phyloP scores from a whole-genome alignment of 2,329 filamentous ascomycete species.

The Sporothrix globosa region DNA sequence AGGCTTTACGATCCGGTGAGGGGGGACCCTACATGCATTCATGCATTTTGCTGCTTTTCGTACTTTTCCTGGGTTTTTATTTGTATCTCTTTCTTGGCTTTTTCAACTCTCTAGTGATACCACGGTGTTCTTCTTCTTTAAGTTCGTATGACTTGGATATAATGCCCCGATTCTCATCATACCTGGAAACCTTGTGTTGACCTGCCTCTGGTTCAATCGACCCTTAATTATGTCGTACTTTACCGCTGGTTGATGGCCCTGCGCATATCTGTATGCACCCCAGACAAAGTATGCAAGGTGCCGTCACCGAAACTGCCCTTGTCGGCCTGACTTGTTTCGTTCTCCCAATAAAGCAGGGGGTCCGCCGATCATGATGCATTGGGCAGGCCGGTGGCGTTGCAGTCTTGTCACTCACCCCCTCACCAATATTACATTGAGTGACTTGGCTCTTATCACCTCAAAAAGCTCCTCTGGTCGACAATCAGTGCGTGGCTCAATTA shows the following conservation, averaged over 20 bases:
- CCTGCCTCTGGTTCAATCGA: no score
- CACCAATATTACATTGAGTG: background rate
- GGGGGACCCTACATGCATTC: background rate
- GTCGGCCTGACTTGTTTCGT: background rate
- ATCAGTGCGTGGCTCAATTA: background rate
- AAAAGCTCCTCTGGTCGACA: background rate
- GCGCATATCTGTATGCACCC: slow-evolving; percentile 15
- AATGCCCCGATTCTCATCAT: no score
- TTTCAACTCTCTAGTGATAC: slow-evolving; percentile 13
- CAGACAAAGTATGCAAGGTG: slow-evolving; percentile 1
- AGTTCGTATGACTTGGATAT: background rate
- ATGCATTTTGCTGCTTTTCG: background rate
- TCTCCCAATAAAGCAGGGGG: slow-evolving; percentile 4
- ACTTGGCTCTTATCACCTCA: background rate
- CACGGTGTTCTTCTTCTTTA: background rate
- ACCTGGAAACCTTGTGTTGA: no score
- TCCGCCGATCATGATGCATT: slow-evolving; percentile 11
- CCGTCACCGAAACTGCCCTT: background rate
- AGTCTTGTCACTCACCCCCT: slow-evolving; percentile 1
- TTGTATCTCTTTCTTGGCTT: background rate
- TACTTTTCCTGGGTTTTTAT: background rate
- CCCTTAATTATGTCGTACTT: no score
- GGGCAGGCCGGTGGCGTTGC: slow-evolving; percentile 3
- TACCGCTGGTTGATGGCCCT: background rate
- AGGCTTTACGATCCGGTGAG: slow-evolving; percentile 22